A percentile compares a stretch with the other conserved stretches of the same genome.
Evolutionary conservation across 2,329 filamentous ascomycete genomes (phyloP).

Genomic region (Colletotrichum limetticola): DNA sequence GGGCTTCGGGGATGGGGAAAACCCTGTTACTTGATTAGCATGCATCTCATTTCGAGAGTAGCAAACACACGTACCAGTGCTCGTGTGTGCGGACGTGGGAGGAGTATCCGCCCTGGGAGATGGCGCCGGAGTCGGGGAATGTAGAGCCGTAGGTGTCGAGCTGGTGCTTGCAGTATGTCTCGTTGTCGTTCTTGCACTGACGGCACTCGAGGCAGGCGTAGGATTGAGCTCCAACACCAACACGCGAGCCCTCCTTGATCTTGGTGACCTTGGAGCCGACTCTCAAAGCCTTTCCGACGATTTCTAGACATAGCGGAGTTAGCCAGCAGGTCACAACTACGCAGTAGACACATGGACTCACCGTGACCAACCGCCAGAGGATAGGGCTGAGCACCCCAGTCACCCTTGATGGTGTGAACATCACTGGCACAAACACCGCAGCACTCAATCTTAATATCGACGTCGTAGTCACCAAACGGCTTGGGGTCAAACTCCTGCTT

Average conservation of each 20-base stretch:
- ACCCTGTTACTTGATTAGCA: constrained; percentile 51
- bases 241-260: constrained; percentile 70
- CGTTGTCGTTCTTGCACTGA: constrained; percentile 73
- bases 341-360: constrained; percentile 40
- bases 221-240: constrained; percentile 76
- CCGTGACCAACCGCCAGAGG: constrained; percentile 76
- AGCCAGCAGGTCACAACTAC: neutral
- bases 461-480: constrained; percentile 86
- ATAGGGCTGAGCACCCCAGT: constrained; percentile 72
- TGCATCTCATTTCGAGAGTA: neutral
- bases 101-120: constrained; percentile 71
- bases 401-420: constrained; percentile 75
- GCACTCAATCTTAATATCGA: constrained; percentile 87
- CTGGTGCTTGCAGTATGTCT: constrained; percentile 74
- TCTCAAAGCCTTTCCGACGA: constrained; percentile 75
- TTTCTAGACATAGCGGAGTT: constrained; percentile 56
- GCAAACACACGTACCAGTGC: constrained; percentile 63
- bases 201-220: constrained; percentile 73
- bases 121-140: constrained; percentile 69
- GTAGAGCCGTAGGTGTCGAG: constrained; percentile 69
- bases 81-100: constrained; percentile 79
- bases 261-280: constrained; percentile 73
- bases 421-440: constrained; percentile 82
- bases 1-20: constrained; percentile 79
- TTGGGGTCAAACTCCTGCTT: constrained; percentile 85